Evolutionary conservation across 208 protist genomes (phyloP).

Genomic region (Tetramitus jugosus): DNA sequence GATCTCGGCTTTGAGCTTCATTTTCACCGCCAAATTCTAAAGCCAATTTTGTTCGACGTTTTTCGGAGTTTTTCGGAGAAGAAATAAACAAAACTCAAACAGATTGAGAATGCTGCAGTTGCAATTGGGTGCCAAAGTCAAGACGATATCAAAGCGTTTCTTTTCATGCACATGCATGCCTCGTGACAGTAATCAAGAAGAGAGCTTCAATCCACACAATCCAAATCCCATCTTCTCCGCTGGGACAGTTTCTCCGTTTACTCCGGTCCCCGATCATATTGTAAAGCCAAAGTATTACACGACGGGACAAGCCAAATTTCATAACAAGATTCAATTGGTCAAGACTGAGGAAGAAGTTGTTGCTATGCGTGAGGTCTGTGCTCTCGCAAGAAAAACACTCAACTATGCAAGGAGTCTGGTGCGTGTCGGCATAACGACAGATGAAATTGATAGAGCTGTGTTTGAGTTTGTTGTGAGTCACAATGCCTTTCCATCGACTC

Average conservation of each 20-base stretch:
- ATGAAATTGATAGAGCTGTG: conserved; percentile 83
- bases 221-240: too few species aligned
- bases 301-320: neutral
- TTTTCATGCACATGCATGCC: too few species aligned
- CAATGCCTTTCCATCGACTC: conserved; percentile 92
- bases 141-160: too few species aligned
- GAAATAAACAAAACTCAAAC: too few species aligned
- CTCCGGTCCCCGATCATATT: neutral
- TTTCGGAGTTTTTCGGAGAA: too few species aligned
- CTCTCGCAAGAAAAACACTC: conserved; percentile 78
- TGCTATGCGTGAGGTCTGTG: conserved; percentile 69
- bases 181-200: too few species aligned
- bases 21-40: too few species aligned
- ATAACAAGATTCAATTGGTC: neutral
- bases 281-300: neutral
- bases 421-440: conserved; percentile 85
- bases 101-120: too few species aligned
- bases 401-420: conserved; percentile 79
- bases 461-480: conserved; percentile 31
- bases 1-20: too few species aligned
- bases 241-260: neutral
- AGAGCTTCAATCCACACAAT: too few species aligned
- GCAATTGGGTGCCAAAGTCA: too few species aligned
- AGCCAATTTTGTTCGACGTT: too few species aligned
- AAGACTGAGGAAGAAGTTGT: conserved; percentile 58